phyloP scores from a whole-genome alignment of 345 rosid species.

The Anastatica hierochuntica region DNA sequence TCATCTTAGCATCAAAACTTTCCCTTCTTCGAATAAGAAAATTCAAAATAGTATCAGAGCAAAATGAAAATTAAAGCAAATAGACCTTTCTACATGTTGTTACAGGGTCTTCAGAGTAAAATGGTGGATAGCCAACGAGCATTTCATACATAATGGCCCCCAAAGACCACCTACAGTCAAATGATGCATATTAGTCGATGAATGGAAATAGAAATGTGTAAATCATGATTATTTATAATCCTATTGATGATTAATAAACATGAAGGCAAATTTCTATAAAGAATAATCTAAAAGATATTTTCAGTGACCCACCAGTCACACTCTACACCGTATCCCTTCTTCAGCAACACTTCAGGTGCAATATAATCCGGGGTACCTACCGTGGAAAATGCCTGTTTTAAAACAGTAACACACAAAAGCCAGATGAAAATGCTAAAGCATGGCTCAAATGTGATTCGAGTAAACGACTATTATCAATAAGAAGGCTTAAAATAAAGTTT shows the following conservation, averaged over 20 bases:
- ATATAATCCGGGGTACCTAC: constrained; percentile 98
- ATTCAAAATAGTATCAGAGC: no score
- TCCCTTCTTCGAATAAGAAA: no score
- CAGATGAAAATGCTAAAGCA: no score
- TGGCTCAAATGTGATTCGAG: neutral
- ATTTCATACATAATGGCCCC: constrained; percentile 89
- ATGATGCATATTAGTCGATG: neutral
- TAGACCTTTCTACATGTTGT: constrained; percentile 91
- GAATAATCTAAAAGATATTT: no score
- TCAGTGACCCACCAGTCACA: constrained; percentile 76
- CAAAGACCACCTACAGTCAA: constrained; percentile 74
- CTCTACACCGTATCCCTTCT: constrained; percentile 93
- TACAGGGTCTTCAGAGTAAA: constrained; percentile 74
- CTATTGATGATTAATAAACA: neutral
- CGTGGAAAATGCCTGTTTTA: constrained; percentile 70
- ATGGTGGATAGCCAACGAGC: constrained; percentile 86
- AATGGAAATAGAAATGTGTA: neutral
- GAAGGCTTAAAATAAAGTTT: constrained; percentile 8
- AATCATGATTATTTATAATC: no score
- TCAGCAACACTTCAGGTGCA: constrained; percentile 88
- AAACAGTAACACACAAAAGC: constrained; percentile 3
- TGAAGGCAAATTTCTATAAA: neutral
- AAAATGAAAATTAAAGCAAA: neutral
- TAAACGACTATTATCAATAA: neutral
- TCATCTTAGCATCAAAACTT: no score